Percentiles rank a stretch among this genome's conserved stretches.
phyloP scores from a whole-genome alignment of 495 filamentous ascomycete species.

The Acidomyces sp. region DNA sequence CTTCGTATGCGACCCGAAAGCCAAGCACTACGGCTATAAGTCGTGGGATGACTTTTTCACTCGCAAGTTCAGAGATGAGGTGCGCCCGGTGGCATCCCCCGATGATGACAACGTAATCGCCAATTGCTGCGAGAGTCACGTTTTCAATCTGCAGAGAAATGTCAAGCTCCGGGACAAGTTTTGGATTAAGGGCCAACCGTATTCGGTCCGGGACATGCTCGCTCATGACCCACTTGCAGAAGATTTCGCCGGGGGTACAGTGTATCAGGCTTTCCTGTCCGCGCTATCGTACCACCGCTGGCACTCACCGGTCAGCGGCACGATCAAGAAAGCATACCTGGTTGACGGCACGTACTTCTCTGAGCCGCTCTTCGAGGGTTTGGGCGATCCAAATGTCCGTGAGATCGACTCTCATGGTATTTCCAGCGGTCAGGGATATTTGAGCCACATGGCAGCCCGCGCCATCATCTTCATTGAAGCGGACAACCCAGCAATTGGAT shows the following conservation, averaged over 20 bases:
- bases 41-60: constrained; percentile 75
- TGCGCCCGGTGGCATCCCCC: constrained; percentile 46
- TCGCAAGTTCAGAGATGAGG: constrained; percentile 38
- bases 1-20: constrained; percentile 37
- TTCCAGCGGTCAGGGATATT: constrained; percentile 44
- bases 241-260: constrained; percentile 23
- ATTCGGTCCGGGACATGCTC: constrained; percentile 24
- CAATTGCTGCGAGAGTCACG: constrained; percentile 54
- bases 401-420: constrained; percentile 36
- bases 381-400: constrained; percentile 24
- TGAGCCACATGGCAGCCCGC: constrained; percentile 45
- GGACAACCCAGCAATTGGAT: constrained; percentile 48
- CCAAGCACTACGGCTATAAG: constrained; percentile 45
- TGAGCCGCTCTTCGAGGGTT: constrained; percentile 44
- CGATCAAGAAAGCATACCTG: constrained; percentile 19
- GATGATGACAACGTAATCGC: constrained; percentile 43
- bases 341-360: constrained; percentile 53
- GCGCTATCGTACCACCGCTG: constrained; percentile 27
- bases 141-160: constrained; percentile 33
- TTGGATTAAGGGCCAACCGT: constrained; percentile 55
- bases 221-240: constrained; percentile 17
- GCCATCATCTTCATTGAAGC: constrained; percentile 57
- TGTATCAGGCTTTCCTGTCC: constrained; percentile 27
- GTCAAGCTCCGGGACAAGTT: constrained; percentile 42
- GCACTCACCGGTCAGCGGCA: constrained; percentile 25